phyloP scores from a whole-genome alignment of 2,329 filamentous ascomycete species.

The Penicillium concentricum region DNA sequence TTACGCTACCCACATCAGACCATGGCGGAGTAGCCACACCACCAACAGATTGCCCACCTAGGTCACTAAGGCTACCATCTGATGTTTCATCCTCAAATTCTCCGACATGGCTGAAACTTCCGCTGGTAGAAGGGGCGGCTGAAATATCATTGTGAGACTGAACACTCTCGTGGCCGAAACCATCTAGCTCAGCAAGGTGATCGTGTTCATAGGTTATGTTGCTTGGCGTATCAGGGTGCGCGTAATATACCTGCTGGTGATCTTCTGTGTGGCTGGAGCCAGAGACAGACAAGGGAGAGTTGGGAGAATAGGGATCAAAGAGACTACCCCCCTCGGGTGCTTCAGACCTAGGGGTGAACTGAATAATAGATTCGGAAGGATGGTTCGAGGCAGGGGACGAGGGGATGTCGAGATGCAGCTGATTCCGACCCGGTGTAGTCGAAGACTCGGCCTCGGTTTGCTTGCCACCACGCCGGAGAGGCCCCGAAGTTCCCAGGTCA shows the following conservation, averaged over 20 bases:
- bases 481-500: constrained; percentile 28
- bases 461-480: constrained; percentile 27
- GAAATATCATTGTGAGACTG: constrained; percentile 28
- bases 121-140: constrained; percentile 37
- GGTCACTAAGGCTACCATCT: constrained; percentile 41
- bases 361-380: constrained; percentile 43
- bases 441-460: constrained; percentile 9
- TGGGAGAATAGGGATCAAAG: constrained; percentile 19
- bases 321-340: constrained; percentile 30
- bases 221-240: constrained; percentile 27
- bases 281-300: constrained; percentile 19
- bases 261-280: constrained; percentile 37
- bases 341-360: constrained; percentile 49
- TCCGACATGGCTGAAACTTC: constrained; percentile 40
- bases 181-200: constrained; percentile 13
- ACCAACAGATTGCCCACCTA: constrained; percentile 32
- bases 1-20: constrained; percentile 47
- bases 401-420: constrained; percentile 29
- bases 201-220: constrained; percentile 21
- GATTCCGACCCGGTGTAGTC: constrained; percentile 14
- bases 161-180: constrained; percentile 7
- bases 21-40: constrained; percentile 41
- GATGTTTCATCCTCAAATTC: constrained; percentile 34
- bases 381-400: constrained; percentile 38
- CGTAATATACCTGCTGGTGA: constrained; percentile 34